A percentile compares a stretch with the other conserved stretches of the same genome.
phyloP scores from a whole-genome alignment of 2,329 filamentous ascomycete genomes.

The Zarea fungicola region DNA sequence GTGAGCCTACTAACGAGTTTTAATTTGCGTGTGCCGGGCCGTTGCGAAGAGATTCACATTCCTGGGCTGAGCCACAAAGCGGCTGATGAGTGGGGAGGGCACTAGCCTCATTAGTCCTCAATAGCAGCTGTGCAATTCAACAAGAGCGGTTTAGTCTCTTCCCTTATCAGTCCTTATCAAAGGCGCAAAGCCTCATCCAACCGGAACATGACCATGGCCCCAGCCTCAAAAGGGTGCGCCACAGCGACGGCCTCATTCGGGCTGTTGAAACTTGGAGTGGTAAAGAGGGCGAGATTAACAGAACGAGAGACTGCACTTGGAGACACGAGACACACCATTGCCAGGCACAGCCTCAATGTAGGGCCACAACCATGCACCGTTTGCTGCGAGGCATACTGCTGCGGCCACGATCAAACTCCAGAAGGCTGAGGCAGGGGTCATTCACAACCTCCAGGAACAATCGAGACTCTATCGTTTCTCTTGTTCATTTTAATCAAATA shows the following conservation, averaged over 20 bases:
- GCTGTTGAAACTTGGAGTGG: too few species aligned
- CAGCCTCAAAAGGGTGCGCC: too few species aligned
- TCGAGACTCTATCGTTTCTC: background rate
- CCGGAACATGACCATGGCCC: too few species aligned
- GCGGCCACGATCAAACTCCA: too few species aligned
- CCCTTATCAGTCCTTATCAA: background rate
- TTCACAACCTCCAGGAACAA: constrained; percentile 5
- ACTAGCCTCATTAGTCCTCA: constrained; percentile 8
- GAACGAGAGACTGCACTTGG: too few species aligned
- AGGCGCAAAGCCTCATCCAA: background rate
- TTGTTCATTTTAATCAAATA: background rate
- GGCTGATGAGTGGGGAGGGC: too few species aligned
- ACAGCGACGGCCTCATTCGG: too few species aligned
- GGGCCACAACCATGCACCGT: background rate
- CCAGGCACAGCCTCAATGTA: too few species aligned
- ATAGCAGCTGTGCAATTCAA: too few species aligned
- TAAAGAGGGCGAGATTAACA: too few species aligned
- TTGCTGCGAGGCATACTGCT: constrained; percentile 10
- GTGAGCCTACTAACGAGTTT: background rate
- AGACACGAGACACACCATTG: too few species aligned
- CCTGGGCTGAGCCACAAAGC: constrained; percentile 4
- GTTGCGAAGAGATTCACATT: constrained; percentile 4
- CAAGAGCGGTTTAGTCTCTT: background rate
- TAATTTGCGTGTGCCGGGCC: constrained; percentile 3
- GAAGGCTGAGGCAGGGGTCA: background rate